Evolutionary conservation across 768 basidiomycete species (phyloP).

Genomic region (Gymnopilus dilepis): DNA sequence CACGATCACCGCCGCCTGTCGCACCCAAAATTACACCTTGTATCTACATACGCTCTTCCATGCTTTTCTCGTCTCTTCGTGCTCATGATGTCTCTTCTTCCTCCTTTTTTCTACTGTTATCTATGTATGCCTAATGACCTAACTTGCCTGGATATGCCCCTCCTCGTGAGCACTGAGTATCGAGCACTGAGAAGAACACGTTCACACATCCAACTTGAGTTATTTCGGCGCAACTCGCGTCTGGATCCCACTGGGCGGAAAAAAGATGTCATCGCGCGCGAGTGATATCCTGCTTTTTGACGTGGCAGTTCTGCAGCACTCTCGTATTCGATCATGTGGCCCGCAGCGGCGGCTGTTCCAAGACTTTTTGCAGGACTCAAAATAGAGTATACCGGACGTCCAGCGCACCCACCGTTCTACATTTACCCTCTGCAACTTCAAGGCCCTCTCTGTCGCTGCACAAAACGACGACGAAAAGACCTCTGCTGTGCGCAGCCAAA

Average conservation of each 20-base stretch:
- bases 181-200: too few relatives aligned
- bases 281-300: conserved; percentile 4
- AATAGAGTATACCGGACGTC: background rate
- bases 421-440: too few relatives aligned
- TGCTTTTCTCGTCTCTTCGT: background rate
- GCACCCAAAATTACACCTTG: conserved; percentile 24
- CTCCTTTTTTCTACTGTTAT: conserved; percentile 16
- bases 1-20: conserved; percentile 10
- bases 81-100: conserved; percentile 12
- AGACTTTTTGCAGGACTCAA: background rate
- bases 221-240: background rate
- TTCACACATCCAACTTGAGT: background rate
- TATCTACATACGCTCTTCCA: conserved; percentile 20
- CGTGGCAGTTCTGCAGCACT: background rate
- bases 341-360: background rate
- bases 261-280: background rate
- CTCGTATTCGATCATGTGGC: background rate
- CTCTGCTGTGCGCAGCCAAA: too few relatives aligned
- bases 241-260: too few relatives aligned
- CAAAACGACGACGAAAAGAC: too few relatives aligned
- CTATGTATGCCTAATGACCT: conserved; percentile 28
- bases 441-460: too few relatives aligned
- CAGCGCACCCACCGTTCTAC: conserved; percentile 5
- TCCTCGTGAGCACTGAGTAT: conserved; percentile 6
- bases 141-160: conserved; percentile 8